Conservation (phyloP, 2,329 filamentous ascomycete species). For the Sclerotinia glacialis region DNA sequence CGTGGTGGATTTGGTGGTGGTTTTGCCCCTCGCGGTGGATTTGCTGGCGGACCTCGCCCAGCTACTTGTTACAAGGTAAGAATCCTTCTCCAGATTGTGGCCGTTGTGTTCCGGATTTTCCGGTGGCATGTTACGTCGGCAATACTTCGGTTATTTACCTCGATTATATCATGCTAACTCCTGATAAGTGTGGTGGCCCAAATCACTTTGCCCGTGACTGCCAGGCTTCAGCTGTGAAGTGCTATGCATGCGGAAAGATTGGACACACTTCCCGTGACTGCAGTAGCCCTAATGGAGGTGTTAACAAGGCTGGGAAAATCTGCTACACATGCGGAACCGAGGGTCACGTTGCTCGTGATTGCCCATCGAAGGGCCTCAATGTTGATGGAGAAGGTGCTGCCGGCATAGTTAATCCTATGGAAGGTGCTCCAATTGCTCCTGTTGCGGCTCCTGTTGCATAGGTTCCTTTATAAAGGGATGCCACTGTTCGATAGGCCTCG, state of each 20-base stretch:
- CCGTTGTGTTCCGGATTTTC: neutral
- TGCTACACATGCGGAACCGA: constrained; percentile 97
- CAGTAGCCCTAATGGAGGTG: constrained; percentile 70
- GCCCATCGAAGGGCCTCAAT: constrained; percentile 66
- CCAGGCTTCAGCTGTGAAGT: constrained; percentile 66
- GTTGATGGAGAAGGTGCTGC: constrained; percentile 38
- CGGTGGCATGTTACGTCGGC: constrained; percentile 1
- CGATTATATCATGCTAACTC: constrained; percentile 3
- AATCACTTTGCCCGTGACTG: constrained; percentile 99
- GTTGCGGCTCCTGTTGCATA: constrained; percentile 40
- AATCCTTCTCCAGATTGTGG: neutral
- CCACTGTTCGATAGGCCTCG: constrained; percentile 37
- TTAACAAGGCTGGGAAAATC: constrained; percentile 96
- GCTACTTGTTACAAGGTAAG: constrained; percentile 65
- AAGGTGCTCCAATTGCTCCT: constrained; percentile 40
- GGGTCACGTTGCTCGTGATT: constrained; percentile 81
- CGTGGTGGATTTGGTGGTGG: constrained; percentile 69
- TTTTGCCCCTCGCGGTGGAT: constrained; percentile 69
- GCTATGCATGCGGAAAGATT: constrained; percentile 74
- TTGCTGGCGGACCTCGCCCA: constrained; percentile 64
- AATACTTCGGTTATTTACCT: neutral
- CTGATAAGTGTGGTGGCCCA: constrained; percentile 62
- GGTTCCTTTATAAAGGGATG: constrained; percentile 32
- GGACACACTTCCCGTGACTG: constrained; percentile 46
- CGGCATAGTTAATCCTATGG: constrained; percentile 39